A percentile compares a stretch with the other conserved stretches of the same genome.
These are phyloP conservation scores for Fusarium nanum DNA, from an alignment of 2,329 filamentous ascomycete species.

Conservation along the genomic window DNA sequence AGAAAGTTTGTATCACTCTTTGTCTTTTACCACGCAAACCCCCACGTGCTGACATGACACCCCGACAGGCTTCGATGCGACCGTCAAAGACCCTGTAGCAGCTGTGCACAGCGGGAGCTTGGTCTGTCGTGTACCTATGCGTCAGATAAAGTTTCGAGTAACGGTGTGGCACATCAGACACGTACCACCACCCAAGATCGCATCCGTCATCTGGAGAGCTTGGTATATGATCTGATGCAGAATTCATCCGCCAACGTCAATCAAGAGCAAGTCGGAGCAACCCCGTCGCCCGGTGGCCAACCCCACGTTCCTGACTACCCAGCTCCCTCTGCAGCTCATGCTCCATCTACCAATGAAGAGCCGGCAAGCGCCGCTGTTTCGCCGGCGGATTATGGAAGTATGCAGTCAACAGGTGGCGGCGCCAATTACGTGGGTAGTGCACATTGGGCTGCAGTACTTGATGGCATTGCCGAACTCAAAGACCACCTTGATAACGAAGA, in stretches of 20 bases:
- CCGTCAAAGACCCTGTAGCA: conserved; percentile 21
- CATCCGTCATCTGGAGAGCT: conserved; percentile 43
- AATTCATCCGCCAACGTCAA: conserved; percentile 8
- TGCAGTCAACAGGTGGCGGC: conserved; percentile 43
- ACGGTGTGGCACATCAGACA: neutral
- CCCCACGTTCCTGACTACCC: neutral
- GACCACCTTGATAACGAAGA: conserved; percentile 50
- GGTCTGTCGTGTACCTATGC: conserved; percentile 14
- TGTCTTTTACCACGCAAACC: too few species aligned
- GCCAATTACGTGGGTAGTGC: conserved; percentile 51
- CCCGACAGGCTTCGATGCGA: conserved; percentile 15
- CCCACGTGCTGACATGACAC: neutral
- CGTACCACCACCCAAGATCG: conserved; percentile 13
- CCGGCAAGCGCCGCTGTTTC: neutral
- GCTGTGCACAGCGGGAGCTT: conserved; percentile 13
- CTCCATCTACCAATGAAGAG: neutral
- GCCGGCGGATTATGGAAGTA: conserved; percentile 48
- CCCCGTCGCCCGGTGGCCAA: neutral
- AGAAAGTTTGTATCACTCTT: conserved; percentile 11
- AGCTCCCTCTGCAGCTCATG: neutral
- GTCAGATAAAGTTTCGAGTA: neutral
- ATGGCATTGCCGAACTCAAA: conserved; percentile 55
- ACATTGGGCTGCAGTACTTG: conserved; percentile 57
- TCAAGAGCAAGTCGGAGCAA: neutral
- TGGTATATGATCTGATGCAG: conserved; percentile 47